Base-by-base conservation (phyloP, 768 basidiomycete species). In the Leccinellum rugosiceps region DNA sequence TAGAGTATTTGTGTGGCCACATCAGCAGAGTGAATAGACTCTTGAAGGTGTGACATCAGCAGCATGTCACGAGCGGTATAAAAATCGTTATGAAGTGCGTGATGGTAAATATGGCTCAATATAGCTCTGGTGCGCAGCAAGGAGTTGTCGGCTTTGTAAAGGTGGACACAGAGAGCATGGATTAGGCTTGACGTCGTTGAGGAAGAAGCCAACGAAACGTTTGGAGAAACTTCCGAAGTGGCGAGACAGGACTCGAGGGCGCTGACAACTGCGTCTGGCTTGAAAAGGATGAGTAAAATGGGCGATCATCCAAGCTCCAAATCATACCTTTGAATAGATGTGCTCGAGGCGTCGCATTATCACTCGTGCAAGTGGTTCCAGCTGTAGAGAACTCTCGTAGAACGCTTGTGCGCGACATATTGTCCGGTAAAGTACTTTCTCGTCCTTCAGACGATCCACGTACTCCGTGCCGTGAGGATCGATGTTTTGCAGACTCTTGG, bases 381-480 rank as follows among this genome's bases (percentile, higher is more conserved):
- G 76, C 72, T 88, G 86, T 26, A 79, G 76, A 17, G 85, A 88
- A 64, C 81, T 83, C 77, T 97, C 94, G 73, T 96, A 98, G 68
- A 94, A 87, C 10, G 87, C 84, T 73, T 98, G 93, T 0, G 94
- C 89, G 51, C 91, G 89, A 72, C 92, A 93, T 62, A 99, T 92
- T 31, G 93, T 94, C 69, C 85, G 83, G 73, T 98, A 99, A 23
- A 99, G 82, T 15, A 87, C 86, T 68, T 94, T 92, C 77, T 98
- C 98, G 69, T 98, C 94, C 75, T 94, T 94, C 56, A 99, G 78
- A 49, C 97, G 84, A 69, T 98, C 97, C 45, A 99, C 90, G 69
- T 99, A 99, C 73, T 99, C 97, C n/a, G 91, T 93, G 2, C 97
- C 94, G 70, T 99, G 97, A 8, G 97, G 96, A 67, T 99, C 97